These are phyloP conservation scores for Tanacetum coccineum DNA, from an alignment of 129 eudicot species.

Conservation along the genomic window DNA sequence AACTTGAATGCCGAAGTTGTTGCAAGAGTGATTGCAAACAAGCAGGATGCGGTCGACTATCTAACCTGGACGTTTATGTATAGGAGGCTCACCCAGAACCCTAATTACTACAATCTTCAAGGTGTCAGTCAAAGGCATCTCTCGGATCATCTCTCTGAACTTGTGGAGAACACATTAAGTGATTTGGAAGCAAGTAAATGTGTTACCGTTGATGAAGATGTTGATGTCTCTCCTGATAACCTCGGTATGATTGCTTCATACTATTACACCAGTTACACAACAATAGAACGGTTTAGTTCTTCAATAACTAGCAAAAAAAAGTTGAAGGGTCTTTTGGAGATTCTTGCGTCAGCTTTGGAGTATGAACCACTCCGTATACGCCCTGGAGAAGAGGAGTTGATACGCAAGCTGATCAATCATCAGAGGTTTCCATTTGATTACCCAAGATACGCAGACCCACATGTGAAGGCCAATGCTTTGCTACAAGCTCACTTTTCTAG, in stretches of 20 bases:
- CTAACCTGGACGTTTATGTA: slow-evolving; percentile 93
- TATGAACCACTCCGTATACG: slow-evolving; percentile 65
- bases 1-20: slow-evolving; percentile 84
- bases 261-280: slow-evolving; percentile 77
- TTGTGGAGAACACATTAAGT: slow-evolving; percentile 70
- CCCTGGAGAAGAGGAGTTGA: slow-evolving; percentile 76
- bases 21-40: slow-evolving; percentile 56
- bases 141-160: slow-evolving; percentile 81
- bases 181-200: slow-evolving; percentile 78
- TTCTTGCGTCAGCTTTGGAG: slow-evolving; percentile 75
- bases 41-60: slow-evolving; percentile 94
- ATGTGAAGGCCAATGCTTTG: slow-evolving; percentile 72
- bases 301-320: slow-evolving; percentile 66
- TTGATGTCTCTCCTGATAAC: slow-evolving; percentile 51
- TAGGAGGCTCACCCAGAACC: slow-evolving; percentile 89
- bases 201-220: slow-evolving; percentile 56
- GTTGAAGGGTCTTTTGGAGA: slow-evolving; percentile 82
- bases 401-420: slow-evolving; percentile 58
- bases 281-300: slow-evolving; percentile 74
- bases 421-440: slow-evolving; percentile 75
- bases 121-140: slow-evolving; percentile 84
- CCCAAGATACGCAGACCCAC: slow-evolving; percentile 64
- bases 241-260: slow-evolving; percentile 85
- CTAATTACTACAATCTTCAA: slow-evolving; percentile 86
- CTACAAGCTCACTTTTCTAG: slow-evolving; percentile 89